Base-by-base conservation (phyloP, 331 rosid genomes). In the Acacia pycnantha region DNA sequence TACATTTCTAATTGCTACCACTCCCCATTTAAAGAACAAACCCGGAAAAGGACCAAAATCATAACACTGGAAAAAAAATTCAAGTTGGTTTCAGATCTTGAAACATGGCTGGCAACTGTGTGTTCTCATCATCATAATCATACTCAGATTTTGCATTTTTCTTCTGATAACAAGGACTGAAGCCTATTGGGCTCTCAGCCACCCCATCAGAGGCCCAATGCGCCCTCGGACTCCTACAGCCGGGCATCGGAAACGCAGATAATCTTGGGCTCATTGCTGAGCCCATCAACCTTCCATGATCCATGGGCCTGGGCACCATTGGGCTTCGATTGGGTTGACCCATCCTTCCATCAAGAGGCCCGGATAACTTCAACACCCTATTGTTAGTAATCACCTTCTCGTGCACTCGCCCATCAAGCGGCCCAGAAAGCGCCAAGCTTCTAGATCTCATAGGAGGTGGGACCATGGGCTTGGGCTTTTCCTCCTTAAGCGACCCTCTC, bases 51-150 rank as follows among this genome's bases (percentile, higher is more conserved):
- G 73, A 46, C 7, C 24, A 47, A 46, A 26, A 13, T 37, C 58
- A 46, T 8, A 14, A 13, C 21, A 11, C 21, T 2, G 5, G 33
- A 2, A 2, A 2, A 73, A 35, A 73, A 15, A 37, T 47, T 87
- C 78, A 95, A 81, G 96, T 93, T 26, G 98, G 98, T 76, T 95
- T 90, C 87, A 95, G 86, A 76, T 95, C 97, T 29, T 93, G 93
- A 88, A 95, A 93, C 85, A 93, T 31, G 2, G 92, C 48, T 29
- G 87, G 81, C 98, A 98, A 95, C 31, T 87, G 79, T 22, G 88
- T 78, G 78, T 77, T 90, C n/a, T 93, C 93, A 53, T 82, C 92
- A 26, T 78, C 86, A 82, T 59, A 83, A 31, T 79, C 88, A 40
- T 73, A 71, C 58, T 88, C 94, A 22, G 22, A 59, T 29, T 75